Base-by-base conservation (phyloP, 495 filamentous ascomycete genomes). In the Lasiosphaeria hispida region DNA sequence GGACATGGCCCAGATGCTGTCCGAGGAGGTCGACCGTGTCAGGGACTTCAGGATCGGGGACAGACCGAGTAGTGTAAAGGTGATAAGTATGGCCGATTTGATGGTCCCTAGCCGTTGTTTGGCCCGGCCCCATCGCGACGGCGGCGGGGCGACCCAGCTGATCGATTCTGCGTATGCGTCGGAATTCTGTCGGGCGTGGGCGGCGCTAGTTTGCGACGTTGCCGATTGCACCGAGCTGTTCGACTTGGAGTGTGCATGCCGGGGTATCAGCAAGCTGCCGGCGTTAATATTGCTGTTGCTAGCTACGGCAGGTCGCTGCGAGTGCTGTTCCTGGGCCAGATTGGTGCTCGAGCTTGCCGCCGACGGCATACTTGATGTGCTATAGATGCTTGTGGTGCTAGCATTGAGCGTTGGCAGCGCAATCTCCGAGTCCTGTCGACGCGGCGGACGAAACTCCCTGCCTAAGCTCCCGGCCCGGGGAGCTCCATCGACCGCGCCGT, bases 1-100 rank as follows among this genome's bases (percentile, higher is more conserved):
- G 61, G 89, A 91, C 78, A 98, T 87, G 13, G 94, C 90, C 95
- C 95, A 98, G 61, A 98, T 97, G 19, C 86, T 91, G 77, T 98
- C 94, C 34, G 79, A 85, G 15, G 88, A 88, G 4, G 92, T 96
- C 5, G 92, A 96, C 37, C 86, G 85, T 0, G 94, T 97, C 11
- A 98, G 81, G 4, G 91, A 96, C 71, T 96, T 96, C 37, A 97
- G 79, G 60, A 98, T 97, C 0, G 94, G 94, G 23, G 89, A 93
- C 3, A 98, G 82, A 4, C 92, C 94, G 13, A 97, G 82, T 30
- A 98, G 79, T 4, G 91, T 87, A 64, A 87, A 94, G 75, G 95
- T 96, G 60, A 98, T 98, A 36, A 98, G 80, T 30, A 95, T 75
- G 1, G 94, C 93, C 0, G 94, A 97, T 70, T 98, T 98, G 41